phyloP scores from a whole-genome alignment of 352 stramenopile genomes.

The Pythium folliculosum region DNA sequence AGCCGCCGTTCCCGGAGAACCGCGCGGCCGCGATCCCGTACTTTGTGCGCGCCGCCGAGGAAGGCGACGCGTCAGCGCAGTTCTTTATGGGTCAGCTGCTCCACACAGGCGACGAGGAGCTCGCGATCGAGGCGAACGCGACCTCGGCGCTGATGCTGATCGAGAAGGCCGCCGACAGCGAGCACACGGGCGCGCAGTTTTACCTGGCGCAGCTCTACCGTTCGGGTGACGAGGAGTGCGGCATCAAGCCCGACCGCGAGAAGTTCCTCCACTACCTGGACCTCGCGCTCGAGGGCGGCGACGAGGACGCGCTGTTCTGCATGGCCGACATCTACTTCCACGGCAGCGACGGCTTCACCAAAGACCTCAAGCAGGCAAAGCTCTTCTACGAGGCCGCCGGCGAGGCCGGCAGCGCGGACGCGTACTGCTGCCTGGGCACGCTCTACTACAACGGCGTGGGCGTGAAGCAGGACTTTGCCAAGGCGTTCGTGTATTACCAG shows the following conservation, averaged over 20 bases:
- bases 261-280: conserved; percentile 74
- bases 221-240: conserved; percentile 60
- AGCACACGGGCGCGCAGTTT: conserved; percentile 73
- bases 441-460: conserved; percentile 81
- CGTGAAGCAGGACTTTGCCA: conserved; percentile 67
- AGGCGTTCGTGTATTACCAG: conserved; percentile 88
- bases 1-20: conserved; percentile 64
- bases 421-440: conserved; percentile 78
- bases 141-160: conserved; percentile 76
- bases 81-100: conserved; percentile 88
- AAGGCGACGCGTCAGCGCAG: conserved; percentile 75
- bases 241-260: conserved; percentile 44
- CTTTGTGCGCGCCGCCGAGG: conserved; percentile 77
- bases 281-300: conserved; percentile 53
- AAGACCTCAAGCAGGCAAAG: conserved; percentile 68
- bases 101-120: conserved; percentile 71
- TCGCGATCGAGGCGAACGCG: conserved; percentile 64
- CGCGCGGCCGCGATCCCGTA: conserved; percentile 66
- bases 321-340: conserved; percentile 89
- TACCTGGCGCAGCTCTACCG: conserved; percentile 89
- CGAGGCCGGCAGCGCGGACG: conserved; percentile 63
- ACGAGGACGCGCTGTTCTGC: conserved; percentile 80
- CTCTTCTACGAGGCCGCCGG: conserved; percentile 74
- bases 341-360: conserved; percentile 72
- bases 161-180: conserved; percentile 65